Base-by-base conservation (phyloP, 2,329 filamentous ascomycete species). In the Fusarium tjaetaba region DNA sequence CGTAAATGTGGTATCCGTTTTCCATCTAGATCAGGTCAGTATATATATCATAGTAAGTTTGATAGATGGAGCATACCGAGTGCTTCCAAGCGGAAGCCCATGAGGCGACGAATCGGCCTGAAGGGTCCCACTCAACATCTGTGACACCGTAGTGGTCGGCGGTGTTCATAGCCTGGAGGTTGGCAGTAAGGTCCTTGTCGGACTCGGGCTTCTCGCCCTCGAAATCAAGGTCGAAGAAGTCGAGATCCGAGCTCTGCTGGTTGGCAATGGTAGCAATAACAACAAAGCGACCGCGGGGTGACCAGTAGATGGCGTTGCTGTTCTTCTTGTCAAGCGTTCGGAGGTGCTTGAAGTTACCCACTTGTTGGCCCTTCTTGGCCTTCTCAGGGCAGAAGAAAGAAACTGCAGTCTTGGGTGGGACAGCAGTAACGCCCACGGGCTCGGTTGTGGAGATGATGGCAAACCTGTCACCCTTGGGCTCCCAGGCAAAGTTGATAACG, bases 221-320 rank as follows among this genome's bases (percentile, higher is more conserved):
- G 78, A 97, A 99, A 85, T 98, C 96, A 76, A 98, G 89, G 81
- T 99, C 96, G 87, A 92, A 98, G 86, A 99, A 99, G 81, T 99
- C 96, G 68, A 99, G 91, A 73, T 99, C 96, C 74, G 94, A 97
- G 85, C 92, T 96, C 84, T 97, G 94, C 81, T 95, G 92, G 79
- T 95, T 98, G 84, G 94, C 91, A 60, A 99, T 94, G 16, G 96
- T 97, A 61, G 95, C 96, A 62, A 99, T 91, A 52, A 98, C 92
- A 42, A 98, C 96, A 80, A 99, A 99, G 55, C 96, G 92, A 61
- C 96, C 96, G 83, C 92, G 94, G 30, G 96, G 96, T 26, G 95
- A 97, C 96, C 96, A 99, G 90, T 98, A 98, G 80, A 99, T 99
- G 75, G 94, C 95, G 81, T 99, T 99, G 89, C 93, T 97, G 86